These are phyloP conservation scores for Thymus mandschuricus DNA, from an alignment of 257 asterid species.

Conservation along the genomic window DNA sequence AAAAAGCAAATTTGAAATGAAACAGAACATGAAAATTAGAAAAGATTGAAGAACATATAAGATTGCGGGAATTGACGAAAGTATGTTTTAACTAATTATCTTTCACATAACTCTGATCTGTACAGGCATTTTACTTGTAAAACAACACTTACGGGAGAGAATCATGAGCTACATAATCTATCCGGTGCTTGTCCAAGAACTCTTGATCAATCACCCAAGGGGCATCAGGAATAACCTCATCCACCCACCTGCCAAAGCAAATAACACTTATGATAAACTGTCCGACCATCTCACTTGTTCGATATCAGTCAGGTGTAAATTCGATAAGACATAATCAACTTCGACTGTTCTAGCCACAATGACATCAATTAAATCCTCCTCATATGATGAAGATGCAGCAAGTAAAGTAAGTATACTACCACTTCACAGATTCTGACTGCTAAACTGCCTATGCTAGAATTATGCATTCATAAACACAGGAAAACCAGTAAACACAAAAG, in stretches of 20 bases:
- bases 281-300: conserved; percentile 1
- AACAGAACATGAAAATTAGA: not conserved
- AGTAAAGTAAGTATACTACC: not conserved
- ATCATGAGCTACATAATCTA: conserved; percentile 94
- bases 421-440: conserved; percentile 6
- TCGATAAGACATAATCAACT: conserved; percentile 1
- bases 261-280: conserved; percentile 6
- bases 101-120: not conserved
- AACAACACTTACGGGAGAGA: conserved; percentile 82
- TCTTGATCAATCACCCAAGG: conserved; percentile 95
- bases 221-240: conserved; percentile 96
- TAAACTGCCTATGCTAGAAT: conserved; percentile 9
- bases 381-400: not conserved
- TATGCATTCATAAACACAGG: not conserved
- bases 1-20: not conserved
- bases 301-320: not conserved
- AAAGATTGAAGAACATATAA: not conserved
- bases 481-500: not conserved
- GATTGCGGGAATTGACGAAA: not conserved
- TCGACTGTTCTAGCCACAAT: not conserved
- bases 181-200: conserved; percentile 81
- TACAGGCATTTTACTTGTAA: conserved; percentile 22
- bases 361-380: not conserved
- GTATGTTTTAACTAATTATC: conserved; percentile 4
- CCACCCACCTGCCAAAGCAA: conserved; percentile 86